Base-by-base conservation (phyloP, 2,329 filamentous ascomycete genomes). In the Cladophialophora chaetospira region DNA sequence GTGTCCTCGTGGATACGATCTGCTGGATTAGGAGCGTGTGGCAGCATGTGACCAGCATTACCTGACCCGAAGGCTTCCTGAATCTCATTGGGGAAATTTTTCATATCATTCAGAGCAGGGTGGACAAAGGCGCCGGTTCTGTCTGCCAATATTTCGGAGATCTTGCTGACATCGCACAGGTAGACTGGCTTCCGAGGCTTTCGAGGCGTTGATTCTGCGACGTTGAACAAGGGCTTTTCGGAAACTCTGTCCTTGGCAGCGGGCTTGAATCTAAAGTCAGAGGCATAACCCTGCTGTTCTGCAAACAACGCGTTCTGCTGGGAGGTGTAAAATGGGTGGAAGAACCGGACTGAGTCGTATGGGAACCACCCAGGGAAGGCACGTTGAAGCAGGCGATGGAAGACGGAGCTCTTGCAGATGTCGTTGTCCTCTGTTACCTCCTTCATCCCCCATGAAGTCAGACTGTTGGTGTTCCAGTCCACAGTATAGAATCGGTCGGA, bases 401-500 rank as follows among this genome's bases (percentile, higher is more conserved):
- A 42, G 38, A 42, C 38, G n/a, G 38, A 42, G 38, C 38, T 42
- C 38, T 42, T 42, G 15, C 15, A 42, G 38, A 42, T 19, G 17
- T 42, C 15, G 17, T 42, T 42, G 38, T 42, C 38, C 10, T 42
- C 38, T 11, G 38, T 42, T 2, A 42, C 38, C 21, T 42, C 38
- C 21, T 42, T 42, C 38, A 42, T 42, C 15, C 38, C 38, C 38
- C 38, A 42, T 4, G 38, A 42, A 11, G 38, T 42, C 17, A 42
- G 11, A 4, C 15, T 19, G 19, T 42, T 42, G 15, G 38, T 42
- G 17, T 42, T 42, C 38, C 38, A 42, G 38, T 42, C 38, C 8
- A 42, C 38, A 11, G 38, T 42, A 19, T 42, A 42, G 17, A 42
- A 42, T n/a, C 38, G 38, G 21, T 42, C 38, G n/a, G 38, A 42